Base-by-base conservation (phyloP, 768 basidiomycete genomes). In the Suillus paluster region DNA sequence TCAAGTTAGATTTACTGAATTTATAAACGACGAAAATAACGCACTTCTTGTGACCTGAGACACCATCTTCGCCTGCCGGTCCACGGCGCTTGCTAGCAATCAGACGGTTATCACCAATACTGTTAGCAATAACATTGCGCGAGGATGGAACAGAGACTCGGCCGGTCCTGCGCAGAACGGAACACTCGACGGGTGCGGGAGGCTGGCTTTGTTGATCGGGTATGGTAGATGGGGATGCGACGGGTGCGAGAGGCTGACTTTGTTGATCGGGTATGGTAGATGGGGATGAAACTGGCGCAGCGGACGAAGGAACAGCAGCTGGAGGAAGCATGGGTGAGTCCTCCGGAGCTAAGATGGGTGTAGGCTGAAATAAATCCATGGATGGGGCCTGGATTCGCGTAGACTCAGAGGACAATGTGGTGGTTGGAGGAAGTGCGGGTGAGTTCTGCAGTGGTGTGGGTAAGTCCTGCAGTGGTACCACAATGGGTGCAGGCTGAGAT, bases 11-110 rank as follows among this genome's bases (percentile, higher is more conserved):
- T 21, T 45, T 45, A 45, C 44, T 11, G 44, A 45, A 45, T 45
- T 45, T 45, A 45, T 21, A 12, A 21, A 45, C 1, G 11, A 45
- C 4, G n/a, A n/a, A 45, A 45, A 45, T 1, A 45, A 45, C 11
- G 21, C 44, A 45, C 44, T 45, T 45, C 44, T 45, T 45, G 44
- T 45, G 44, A 45, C 44, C 44, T 45, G 21, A 45, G n/a, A 45
- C 44, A 45, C 5, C 44, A 45, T 45, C 44, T 45, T 45, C n/a
- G 2, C 10, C 44, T 21, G 44, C 21, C 21, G 4, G 11, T 45
- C 44, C 44, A 45, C 7, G 44, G 21, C 11, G 11, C 44, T 45
- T 45, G 44, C 44, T 12, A 45, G 44, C 10, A 45, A 45, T 45
- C 11, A 21, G 21, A 45, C 21, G 4, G 21, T 45, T 45, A 0